Conservation (phyloP, 345 rosid species). For the Pugionium dolabratum region DNA sequence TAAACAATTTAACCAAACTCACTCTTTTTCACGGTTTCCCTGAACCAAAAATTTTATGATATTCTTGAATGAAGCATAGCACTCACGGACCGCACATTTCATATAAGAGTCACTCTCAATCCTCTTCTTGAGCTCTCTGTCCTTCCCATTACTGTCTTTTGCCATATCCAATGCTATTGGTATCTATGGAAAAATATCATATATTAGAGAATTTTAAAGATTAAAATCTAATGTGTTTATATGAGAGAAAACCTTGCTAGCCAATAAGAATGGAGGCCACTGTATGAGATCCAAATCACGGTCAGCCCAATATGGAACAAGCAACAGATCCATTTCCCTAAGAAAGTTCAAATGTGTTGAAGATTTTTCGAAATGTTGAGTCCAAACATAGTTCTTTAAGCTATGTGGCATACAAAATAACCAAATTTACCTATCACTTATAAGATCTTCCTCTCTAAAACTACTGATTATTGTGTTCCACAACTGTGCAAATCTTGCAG, state of each 20-base stretch:
- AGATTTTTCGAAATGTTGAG: neutral
- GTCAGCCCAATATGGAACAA: conserved; percentile 99
- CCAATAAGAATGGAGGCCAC: conserved; percentile 98
- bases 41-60: conserved; percentile 79
- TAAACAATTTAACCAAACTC: conserved; percentile 41
- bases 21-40: conserved; percentile 66
- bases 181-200: conserved; percentile 51
- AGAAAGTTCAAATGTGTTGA: conserved; percentile 28
- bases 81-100: conserved; percentile 93
- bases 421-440: conserved; percentile 62
- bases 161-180: conserved; percentile 99
- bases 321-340: conserved; percentile 97
- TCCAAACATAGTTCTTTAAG: conserved; percentile 5
- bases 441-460: conserved; percentile 96
- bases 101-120: conserved; percentile 70
- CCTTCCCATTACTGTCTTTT: conserved; percentile 91
- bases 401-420: conserved; percentile 27
- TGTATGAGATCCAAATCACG: conserved; percentile 84
- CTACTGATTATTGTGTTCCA: conserved; percentile 97
- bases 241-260: conserved; percentile 80
- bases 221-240: conserved; percentile 5
- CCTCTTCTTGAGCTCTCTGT: conserved; percentile 84
- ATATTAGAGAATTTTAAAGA: conserved; percentile 22
- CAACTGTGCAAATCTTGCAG: conserved; percentile 95
- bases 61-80: conserved; percentile 90